These are phyloP conservation scores for Hypoxylon trugodes DNA, from an alignment of 495 filamentous ascomycete species.

Conservation along the genomic window DNA sequence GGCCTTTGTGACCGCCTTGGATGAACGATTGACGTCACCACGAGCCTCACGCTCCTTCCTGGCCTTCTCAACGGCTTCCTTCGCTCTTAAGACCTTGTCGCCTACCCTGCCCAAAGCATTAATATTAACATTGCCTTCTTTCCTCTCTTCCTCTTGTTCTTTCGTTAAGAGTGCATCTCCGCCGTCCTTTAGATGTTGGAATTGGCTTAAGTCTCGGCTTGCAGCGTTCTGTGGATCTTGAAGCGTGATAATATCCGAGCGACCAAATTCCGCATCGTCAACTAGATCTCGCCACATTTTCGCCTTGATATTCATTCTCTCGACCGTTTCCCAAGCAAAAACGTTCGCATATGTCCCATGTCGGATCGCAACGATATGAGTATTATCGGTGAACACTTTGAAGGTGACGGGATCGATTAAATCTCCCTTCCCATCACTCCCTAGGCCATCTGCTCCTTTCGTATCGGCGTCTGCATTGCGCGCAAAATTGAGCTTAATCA, in stretches of 20 bases:
- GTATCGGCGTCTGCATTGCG: slow-evolving; percentile 80
- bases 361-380: slow-evolving; percentile 89
- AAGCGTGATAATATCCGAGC: slow-evolving; percentile 94
- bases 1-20: slow-evolving; percentile 55
- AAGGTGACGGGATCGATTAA: slow-evolving; percentile 96
- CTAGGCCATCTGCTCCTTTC: slow-evolving; percentile 47
- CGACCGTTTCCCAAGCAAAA: slow-evolving; percentile 93
- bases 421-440: slow-evolving; percentile 68
- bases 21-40: slow-evolving; percentile 59
- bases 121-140: slow-evolving; percentile 75
- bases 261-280: slow-evolving; percentile 83
- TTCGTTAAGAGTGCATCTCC: slow-evolving; percentile 68
- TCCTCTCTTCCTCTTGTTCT: slow-evolving; percentile 59
- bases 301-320: slow-evolving; percentile 94
- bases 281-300: slow-evolving; percentile 97
- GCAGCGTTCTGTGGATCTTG: slow-evolving; percentile 96
- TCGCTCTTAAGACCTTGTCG: slow-evolving; percentile 90
- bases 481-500: slow-evolving; percentile 89
- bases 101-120: slow-evolving; percentile 77
- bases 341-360: slow-evolving; percentile 86
- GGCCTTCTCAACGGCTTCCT: slow-evolving; percentile 86
- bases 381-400: slow-evolving; percentile 98
- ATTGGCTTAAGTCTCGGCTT: slow-evolving; percentile 82
- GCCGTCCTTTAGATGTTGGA: slow-evolving; percentile 90
- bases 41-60: slow-evolving; percentile 62